phyloP scores from a whole-genome alignment of 1,284 basidiomycete genomes.

The Fomitiporia mediterranea region DNA sequence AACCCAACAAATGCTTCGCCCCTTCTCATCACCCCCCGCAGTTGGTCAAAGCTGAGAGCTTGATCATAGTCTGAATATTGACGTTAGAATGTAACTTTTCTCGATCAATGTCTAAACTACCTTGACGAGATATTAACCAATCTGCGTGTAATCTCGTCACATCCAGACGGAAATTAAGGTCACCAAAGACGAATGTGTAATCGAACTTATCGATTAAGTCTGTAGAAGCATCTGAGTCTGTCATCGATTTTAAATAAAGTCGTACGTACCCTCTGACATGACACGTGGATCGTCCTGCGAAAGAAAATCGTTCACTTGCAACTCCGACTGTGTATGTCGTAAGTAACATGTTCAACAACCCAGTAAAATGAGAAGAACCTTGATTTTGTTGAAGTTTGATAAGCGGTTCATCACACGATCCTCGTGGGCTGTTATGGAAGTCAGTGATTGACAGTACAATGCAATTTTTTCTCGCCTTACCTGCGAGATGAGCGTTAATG shows the following conservation, averaged over 20 bases:
- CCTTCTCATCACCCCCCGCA: constrained; percentile 62
- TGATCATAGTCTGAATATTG: constrained; percentile 55
- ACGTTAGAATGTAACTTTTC: not conserved
- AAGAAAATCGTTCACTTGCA: constrained; percentile 65
- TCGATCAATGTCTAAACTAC: constrained; percentile 28
- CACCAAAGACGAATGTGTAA: constrained; percentile 76
- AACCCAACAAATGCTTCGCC: constrained; percentile 66
- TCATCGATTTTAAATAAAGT: constrained; percentile 11
- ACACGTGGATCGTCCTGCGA: constrained; percentile 55
- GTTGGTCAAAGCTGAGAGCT: constrained; percentile 77
- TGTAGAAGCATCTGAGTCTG: constrained; percentile 24
- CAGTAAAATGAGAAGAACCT: constrained; percentile 37
- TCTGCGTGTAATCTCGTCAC: constrained; percentile 72
- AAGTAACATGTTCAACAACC: too few species aligned
- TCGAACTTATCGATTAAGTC: constrained; percentile 84
- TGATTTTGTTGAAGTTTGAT: constrained; percentile 71
- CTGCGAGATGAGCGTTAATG: constrained; percentile 85
- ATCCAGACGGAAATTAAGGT: constrained; percentile 75
- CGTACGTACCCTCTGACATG: constrained; percentile 54
- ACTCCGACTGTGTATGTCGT: constrained; percentile 45
- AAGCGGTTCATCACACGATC: constrained; percentile 63
- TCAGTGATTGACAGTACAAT: constrained; percentile 7
- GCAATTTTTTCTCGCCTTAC: constrained; percentile 33
- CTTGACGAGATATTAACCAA: constrained; percentile 50
- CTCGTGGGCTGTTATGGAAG: constrained; percentile 59